Conservation (phyloP, 768 basidiomycete species). For the Hebeloma cylindrosporum region DNA sequence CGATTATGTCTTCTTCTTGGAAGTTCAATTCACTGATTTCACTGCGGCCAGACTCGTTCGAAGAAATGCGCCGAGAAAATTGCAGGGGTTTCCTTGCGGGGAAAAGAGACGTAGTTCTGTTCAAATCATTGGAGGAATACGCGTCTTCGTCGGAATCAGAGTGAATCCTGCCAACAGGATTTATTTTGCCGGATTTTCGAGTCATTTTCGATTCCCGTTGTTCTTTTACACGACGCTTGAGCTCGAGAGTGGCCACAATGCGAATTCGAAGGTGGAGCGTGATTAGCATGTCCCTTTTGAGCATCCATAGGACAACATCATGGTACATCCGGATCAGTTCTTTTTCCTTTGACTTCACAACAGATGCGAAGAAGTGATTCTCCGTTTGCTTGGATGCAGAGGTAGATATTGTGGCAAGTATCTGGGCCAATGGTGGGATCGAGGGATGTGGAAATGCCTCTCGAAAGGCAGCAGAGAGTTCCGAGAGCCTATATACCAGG, state of each 20-base stretch:
- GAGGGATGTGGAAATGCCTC: conserved; percentile 18
- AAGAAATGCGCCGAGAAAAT: conserved; percentile 38
- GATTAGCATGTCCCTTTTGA: conserved; percentile 82
- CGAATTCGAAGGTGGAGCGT: conserved; percentile 86
- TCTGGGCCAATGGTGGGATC: conserved; percentile 68
- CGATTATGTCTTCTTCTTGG: conserved; percentile 29
- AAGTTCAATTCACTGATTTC: conserved; percentile 41
- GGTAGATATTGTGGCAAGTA: conserved; percentile 75
- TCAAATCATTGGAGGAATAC: conserved; percentile 5
- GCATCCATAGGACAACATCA: conserved; percentile 88
- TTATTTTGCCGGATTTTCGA: conserved; percentile 22
- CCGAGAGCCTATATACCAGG: conserved; percentile 22
- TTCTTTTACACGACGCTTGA: conserved; percentile 70
- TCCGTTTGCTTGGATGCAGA: conserved; percentile 61
- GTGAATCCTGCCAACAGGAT: conserved; percentile 2
- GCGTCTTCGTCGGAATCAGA: conserved; percentile 6
- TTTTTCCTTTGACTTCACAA: conserved; percentile 70
- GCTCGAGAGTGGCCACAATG: conserved; percentile 70
- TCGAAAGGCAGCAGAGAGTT: conserved; percentile 39
- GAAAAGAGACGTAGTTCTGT: conserved; percentile 34
- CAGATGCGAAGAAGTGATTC: conserved; percentile 78
- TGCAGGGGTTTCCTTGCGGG: conserved; percentile 47
- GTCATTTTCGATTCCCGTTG: conserved; percentile 40
- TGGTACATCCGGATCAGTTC: conserved; percentile 69
- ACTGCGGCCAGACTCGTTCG: conserved; percentile 45